Evolutionary conservation across 768 basidiomycete species (phyloP).

Genomic region (Kwoniella europaea): DNA sequence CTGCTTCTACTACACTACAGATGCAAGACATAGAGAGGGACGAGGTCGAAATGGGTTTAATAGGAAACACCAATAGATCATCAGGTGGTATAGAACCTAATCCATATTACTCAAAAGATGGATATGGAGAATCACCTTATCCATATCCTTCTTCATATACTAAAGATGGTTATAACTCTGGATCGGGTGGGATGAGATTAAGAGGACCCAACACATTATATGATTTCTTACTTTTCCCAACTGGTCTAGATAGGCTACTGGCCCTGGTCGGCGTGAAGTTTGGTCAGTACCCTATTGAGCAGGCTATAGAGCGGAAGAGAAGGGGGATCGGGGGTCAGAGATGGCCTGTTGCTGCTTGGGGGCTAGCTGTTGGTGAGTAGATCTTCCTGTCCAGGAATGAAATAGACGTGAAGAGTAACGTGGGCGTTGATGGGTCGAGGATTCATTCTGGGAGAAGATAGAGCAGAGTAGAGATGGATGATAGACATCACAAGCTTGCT

Average conservation of each 20-base stretch:
- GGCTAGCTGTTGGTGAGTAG: constrained; percentile 62
- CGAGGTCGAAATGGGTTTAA: constrained; percentile 36
- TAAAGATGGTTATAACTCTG: background rate
- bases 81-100: constrained; percentile 10
- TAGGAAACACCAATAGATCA: constrained; percentile 2
- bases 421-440: background rate
- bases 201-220: constrained; percentile 25
- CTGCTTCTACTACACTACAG: constrained; percentile 16
- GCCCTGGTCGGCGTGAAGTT: constrained; percentile 36
- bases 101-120: constrained; percentile 20
- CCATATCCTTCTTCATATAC: constrained; percentile 24
- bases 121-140: constrained; percentile 34
- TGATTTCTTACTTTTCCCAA: constrained; percentile 40
- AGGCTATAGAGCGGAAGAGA: constrained; percentile 86
- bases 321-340: constrained; percentile 81
- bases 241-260: constrained; percentile 45
- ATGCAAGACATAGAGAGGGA: constrained; percentile 14
- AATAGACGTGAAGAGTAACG: background rate
- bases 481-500: too few species aligned
- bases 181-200: constrained; percentile 1
- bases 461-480: background rate
- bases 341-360: constrained; percentile 76
- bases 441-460: too few species aligned
- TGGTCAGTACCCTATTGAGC: constrained; percentile 61
- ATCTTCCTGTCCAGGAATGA: background rate